Evolutionary conservation across 495 filamentous ascomycete genomes (phyloP).

Genomic region (Poronia punctata): DNA sequence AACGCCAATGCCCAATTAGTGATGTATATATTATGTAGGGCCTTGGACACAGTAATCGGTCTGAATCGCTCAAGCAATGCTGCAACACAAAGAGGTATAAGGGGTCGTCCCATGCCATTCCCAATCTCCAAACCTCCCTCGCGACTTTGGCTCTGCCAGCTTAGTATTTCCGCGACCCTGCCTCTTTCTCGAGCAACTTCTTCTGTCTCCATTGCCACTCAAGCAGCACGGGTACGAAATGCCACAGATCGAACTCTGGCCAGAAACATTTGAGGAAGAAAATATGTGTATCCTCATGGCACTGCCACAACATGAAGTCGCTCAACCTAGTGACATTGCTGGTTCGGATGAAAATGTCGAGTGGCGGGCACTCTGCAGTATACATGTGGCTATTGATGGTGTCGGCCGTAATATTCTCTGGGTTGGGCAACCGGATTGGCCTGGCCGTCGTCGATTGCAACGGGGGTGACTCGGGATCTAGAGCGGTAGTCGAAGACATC

Average conservation of each 20-base stretch:
- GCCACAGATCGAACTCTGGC: conserved; percentile 95
- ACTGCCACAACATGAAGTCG: conserved; percentile 99
- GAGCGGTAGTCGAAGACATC: conserved; percentile 43
- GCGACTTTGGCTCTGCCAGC: too few species aligned
- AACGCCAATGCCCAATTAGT: too few species aligned
- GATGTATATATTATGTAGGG: too few species aligned
- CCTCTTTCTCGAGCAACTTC: conserved; percentile 43
- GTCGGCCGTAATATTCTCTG: conserved; percentile 77
- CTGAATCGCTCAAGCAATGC: too few species aligned
- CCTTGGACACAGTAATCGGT: too few species aligned
- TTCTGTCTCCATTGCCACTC: conserved; percentile 77
- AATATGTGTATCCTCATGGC: conserved; percentile 83
- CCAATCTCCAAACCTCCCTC: not conserved
- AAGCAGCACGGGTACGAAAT: conserved; percentile 83
- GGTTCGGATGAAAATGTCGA: conserved; percentile 84
- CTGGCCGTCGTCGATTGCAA: conserved; percentile 23
- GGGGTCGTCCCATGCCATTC: too few species aligned
- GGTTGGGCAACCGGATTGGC: conserved; percentile 40
- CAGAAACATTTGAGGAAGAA: conserved; percentile 88
- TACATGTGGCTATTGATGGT: conserved; percentile 75
- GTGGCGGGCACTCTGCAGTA: conserved; percentile 74
- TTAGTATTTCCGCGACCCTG: conserved; percentile 26
- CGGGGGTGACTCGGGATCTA: conserved; percentile 41
- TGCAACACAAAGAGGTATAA: too few species aligned
- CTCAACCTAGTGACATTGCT: conserved; percentile 86